Base-by-base conservation (phyloP, 2,329 filamentous ascomycete genomes). In the Furcasterigmium furcatum region DNA sequence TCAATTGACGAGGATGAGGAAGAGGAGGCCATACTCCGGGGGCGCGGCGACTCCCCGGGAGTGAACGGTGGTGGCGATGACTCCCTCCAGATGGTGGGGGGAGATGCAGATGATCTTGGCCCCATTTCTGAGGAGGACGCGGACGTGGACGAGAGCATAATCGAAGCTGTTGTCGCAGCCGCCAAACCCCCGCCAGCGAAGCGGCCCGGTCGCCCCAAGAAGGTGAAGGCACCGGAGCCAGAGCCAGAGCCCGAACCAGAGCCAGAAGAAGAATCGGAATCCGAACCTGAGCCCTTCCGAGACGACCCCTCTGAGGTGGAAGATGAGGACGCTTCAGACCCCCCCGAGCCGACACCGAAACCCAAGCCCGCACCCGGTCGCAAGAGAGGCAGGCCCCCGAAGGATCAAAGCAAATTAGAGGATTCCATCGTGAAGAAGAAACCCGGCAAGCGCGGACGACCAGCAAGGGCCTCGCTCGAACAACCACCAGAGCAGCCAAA, bases 51-150 rank as follows among this genome's bases (percentile, higher is more conserved):
- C 12, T 50, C 54, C 5, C 57, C 58, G n/a, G 53, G 55, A 14
- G 18, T 16, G 14, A 58, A 66, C 14, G 51, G 57, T 18, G 48
- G 55, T 35, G 54, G 52, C 2, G 69, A 76, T 12, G 64, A 72
- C 30, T 73, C 72, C 3, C 60, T 74, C 55, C 59, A 64, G 35
- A 67, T 76, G 63, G 57, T 73, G 9, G 58, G 38, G 14, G 64
- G 41, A 12, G 56, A 58, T 27, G 24, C 7, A 27, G 24, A 27
- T 27, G 24, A 27, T 12, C 12, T 27, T 27, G 55, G 60, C 12
- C 29, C 27, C 9, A 21, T 34, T 41, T 47, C 41, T 5, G 40
- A 46, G 34, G 34, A 34, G 4, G 50, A 55, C 20, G 40, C 41
- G 24, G 49, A 59, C 9, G 43, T 52, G 38, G 44, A 52, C 44